phyloP scores from a whole-genome alignment of 164 flowering plant species.

The Platanus orientalis region DNA sequence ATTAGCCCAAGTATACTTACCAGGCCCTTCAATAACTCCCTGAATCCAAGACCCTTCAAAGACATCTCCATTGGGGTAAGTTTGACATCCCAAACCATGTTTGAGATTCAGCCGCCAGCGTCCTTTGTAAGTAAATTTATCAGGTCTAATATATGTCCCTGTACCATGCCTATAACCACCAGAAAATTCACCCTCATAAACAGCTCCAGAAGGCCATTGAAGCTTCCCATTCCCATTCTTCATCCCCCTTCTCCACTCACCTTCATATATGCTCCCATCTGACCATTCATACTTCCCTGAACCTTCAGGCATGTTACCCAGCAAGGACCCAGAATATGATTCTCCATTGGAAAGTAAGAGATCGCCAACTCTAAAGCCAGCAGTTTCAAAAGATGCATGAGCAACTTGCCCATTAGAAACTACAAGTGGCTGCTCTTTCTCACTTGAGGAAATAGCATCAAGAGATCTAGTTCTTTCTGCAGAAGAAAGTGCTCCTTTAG shows the following conservation, averaged over 20 bases:
- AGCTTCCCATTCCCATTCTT: slow-evolving; percentile 74
- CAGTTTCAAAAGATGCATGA: slow-evolving; percentile 36
- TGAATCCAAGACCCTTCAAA: slow-evolving; percentile 97
- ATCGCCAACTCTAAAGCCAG: slow-evolving; percentile 60
- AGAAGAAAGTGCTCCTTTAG: slow-evolving; percentile 35
- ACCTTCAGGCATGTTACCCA: slow-evolving; percentile 79
- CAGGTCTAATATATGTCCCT: slow-evolving; percentile 60
- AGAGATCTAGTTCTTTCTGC: slow-evolving; percentile 63
- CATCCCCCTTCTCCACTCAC: slow-evolving; percentile 96
- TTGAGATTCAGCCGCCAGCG: slow-evolving; percentile 85
- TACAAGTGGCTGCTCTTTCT: slow-evolving; percentile 21
- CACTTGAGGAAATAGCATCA: slow-evolving; percentile 31
- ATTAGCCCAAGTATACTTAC: slow-evolving; percentile 89
- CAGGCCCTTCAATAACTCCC: slow-evolving; percentile 82
- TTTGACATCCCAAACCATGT: slow-evolving; percentile 86
- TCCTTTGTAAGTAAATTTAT: slow-evolving; percentile 60
- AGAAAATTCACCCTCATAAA: slow-evolving; percentile 88
- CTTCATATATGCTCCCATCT: slow-evolving; percentile 79
- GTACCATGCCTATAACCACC: slow-evolving; percentile 88
- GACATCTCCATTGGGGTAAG: slow-evolving; percentile 74
- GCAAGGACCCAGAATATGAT: slow-evolving; percentile 68
- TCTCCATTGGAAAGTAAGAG: slow-evolving; percentile 70
- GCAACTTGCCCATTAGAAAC: slow-evolving; percentile 45
- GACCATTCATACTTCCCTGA: slow-evolving; percentile 80
- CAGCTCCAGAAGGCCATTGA: slow-evolving; percentile 72